These are phyloP conservation scores for Calamus simplicifolius DNA, from an alignment of 176 grass and related monocot genomes.

Conservation along the genomic window DNA sequence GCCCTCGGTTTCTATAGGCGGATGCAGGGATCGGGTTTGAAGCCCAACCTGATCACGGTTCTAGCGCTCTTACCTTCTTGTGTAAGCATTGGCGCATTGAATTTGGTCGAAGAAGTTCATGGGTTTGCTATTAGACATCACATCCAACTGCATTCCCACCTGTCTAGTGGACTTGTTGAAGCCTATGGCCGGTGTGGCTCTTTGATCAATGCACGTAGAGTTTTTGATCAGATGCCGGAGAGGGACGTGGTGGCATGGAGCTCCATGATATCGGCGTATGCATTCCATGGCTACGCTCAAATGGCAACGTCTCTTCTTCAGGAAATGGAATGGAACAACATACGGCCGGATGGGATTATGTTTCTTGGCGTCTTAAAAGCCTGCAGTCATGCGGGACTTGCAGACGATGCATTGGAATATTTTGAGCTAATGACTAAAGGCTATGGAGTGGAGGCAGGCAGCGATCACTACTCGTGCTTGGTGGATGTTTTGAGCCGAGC, in stretches of 20 bases:
- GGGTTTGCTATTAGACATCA: conserved; percentile 36
- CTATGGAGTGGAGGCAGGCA: conserved; percentile 25
- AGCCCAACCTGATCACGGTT: conserved; percentile 39
- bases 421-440: conserved; percentile 43
- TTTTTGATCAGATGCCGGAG: conserved; percentile 41
- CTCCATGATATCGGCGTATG: conserved; percentile 49
- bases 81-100: conserved; percentile 15
- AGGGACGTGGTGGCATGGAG: conserved; percentile 59
- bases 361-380: conserved; percentile 56
- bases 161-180: conserved; percentile 55
- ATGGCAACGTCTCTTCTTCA: conserved; percentile 37
- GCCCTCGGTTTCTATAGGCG: conserved; percentile 41
- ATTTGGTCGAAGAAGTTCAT: conserved; percentile 46
- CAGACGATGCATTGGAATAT: conserved; percentile 46
- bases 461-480: conserved; percentile 67
- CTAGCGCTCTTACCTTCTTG: conserved; percentile 37
- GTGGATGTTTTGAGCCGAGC: conserved; percentile 60
- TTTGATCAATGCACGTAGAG: conserved; percentile 10
- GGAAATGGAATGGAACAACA: conserved; percentile 36
- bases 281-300: conserved; percentile 48
- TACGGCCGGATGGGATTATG: conserved; percentile 48
- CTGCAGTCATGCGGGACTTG: conserved; percentile 45
- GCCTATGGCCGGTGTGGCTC: conserved; percentile 45
- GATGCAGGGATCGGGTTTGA: conserved; percentile 33
- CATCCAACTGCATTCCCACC: conserved; percentile 22